phyloP scores from a whole-genome alignment of 2,329 filamentous ascomycete species.

The Aspergillus sp. region DNA sequence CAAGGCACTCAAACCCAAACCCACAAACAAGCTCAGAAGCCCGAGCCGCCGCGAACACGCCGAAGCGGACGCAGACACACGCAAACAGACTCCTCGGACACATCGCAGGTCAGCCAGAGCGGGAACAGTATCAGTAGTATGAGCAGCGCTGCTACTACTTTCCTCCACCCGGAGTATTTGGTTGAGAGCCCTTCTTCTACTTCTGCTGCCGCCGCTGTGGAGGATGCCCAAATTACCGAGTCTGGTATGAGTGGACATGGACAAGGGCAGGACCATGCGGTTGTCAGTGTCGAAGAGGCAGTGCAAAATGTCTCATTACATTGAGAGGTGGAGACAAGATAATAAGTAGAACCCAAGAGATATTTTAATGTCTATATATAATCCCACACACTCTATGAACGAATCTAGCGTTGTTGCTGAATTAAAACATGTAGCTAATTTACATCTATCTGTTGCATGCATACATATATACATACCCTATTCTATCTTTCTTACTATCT shows the following conservation, averaged over 20 bases:
- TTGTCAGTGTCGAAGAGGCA: slow-evolving; percentile 35
- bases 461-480: neutral
- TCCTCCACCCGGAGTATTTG: slow-evolving; percentile 1
- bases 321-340: neutral
- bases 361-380: neutral
- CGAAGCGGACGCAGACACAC: slow-evolving; percentile 38
- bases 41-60: slow-evolving; percentile 42
- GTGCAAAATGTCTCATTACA: slow-evolving; percentile 32
- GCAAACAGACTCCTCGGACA: slow-evolving; percentile 25
- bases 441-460: neutral
- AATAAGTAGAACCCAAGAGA: neutral
- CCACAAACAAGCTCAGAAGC: slow-evolving; percentile 32
- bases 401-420: neutral
- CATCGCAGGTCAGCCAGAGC: slow-evolving; percentile 18
- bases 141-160: neutral
- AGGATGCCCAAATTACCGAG: neutral
- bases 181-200: neutral
- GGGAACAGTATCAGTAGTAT: neutral
- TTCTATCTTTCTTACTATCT: neutral
- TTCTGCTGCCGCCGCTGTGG: neutral
- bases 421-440: neutral
- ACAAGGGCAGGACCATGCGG: neutral
- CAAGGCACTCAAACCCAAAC: neutral
- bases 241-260: slow-evolving; percentile 1
- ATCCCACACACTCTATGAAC: neutral